Percentiles rank a stretch among this genome's conserved stretches.
Conservation (phyloP, 1,139 yeast genomes). For the Starmera stellimalicola region DNA sequence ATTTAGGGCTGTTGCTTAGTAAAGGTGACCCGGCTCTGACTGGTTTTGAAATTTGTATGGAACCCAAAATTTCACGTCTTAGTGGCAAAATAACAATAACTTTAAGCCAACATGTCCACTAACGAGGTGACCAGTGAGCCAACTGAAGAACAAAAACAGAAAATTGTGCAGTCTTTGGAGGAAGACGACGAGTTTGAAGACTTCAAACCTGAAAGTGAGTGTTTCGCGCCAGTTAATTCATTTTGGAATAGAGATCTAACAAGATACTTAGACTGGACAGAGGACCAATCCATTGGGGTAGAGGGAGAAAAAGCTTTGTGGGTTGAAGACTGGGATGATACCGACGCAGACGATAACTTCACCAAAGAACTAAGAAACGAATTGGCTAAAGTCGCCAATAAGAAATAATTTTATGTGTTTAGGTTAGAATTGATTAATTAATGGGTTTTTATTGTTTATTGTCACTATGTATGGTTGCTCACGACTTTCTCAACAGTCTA, state of each 20-base stretch:
- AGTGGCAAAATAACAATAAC: no score
- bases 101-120: conserved; percentile 7
- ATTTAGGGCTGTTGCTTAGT: no score
- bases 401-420: no score
- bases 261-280: conserved; percentile 35
- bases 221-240: background rate
- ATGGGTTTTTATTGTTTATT: no score
- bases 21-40: no score
- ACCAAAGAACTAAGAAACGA: conserved; percentile 43
- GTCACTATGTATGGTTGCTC: conserved; percentile 24
- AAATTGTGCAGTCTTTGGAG: conserved; percentile 45
- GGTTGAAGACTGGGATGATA: conserved; percentile 96
- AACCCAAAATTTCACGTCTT: no score
- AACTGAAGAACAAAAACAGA: conserved; percentile 12
- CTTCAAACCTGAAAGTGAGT: conserved; percentile 59
- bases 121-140: conserved; percentile 6
- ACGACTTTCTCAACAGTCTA: background rate
- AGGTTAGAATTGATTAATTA: no score
- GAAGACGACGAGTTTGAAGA: conserved; percentile 93
- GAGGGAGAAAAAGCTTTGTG: conserved; percentile 48
- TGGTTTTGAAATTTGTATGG: no score
- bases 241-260: background rate
- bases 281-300: conserved; percentile 31
- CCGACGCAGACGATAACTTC: conserved; percentile 75
- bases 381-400: conserved; percentile 20